These are phyloP conservation scores for Aureobasidium vineae DNA, from an alignment of 2,329 filamentous ascomycete species.

Conservation along the genomic window DNA sequence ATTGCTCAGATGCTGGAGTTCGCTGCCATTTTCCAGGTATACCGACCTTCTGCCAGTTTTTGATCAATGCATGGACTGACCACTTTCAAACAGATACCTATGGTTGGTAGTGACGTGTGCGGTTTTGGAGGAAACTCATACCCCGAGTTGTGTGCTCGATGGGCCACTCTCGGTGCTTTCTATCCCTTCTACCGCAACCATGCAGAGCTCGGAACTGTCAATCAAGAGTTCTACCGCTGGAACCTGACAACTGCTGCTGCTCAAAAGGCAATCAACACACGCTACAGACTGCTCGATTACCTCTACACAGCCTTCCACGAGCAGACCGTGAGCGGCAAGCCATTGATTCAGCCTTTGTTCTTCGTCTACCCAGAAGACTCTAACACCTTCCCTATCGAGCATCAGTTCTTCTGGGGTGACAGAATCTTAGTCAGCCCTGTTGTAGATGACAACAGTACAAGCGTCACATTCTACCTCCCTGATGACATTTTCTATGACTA, in stretches of 20 bases:
- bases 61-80: not conserved
- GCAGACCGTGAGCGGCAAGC: conserved; percentile 61
- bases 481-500: conserved; percentile 61
- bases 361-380: conserved; percentile 64
- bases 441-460: conserved; percentile 52
- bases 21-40: conserved; percentile 46
- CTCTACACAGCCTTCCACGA: conserved; percentile 69
- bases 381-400: conserved; percentile 53
- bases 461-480: conserved; percentile 57
- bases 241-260: conserved; percentile 61
- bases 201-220: conserved; percentile 53
- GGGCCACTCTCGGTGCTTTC: conserved; percentile 71
- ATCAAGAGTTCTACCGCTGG: conserved; percentile 74
- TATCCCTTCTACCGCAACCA: conserved; percentile 75
- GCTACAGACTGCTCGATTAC: conserved; percentile 78
- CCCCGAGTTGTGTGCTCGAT: conserved; percentile 68
- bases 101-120: conserved; percentile 64
- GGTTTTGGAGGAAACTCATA: conserved; percentile 67
- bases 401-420: conserved; percentile 61
- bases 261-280: conserved; percentile 64
- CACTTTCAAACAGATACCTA: conserved; percentile 35
- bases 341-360: conserved; percentile 68
- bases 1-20: conserved; percentile 49
- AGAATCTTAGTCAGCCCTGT: conserved; percentile 58
- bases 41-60: too few species aligned